Percentiles rank a stretch among this genome's conserved stretches.
These are phyloP conservation scores for Quercus lobata DNA, from an alignment of 331 rosid genomes.

Conservation along the genomic window DNA sequence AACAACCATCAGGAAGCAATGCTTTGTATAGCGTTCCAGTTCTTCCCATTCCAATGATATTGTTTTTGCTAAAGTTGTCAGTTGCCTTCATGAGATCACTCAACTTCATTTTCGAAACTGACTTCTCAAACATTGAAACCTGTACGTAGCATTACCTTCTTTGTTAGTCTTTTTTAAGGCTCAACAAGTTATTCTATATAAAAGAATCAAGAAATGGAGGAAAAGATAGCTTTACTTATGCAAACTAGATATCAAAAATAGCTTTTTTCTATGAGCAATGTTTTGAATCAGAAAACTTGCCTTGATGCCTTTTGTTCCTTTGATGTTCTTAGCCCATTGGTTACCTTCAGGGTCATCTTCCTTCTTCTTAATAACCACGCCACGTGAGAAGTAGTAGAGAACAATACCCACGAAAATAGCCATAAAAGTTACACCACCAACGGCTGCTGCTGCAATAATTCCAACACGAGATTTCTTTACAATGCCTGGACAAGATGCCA, in stretches of 20 bases:
- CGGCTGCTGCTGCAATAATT: constrained; percentile 80
- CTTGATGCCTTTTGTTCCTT: constrained; percentile 80
- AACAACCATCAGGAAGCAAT: constrained; percentile 64
- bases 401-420: constrained; percentile 46
- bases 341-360: constrained; percentile 95
- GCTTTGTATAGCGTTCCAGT: constrained; percentile 87
- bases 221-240: neutral
- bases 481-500: neutral
- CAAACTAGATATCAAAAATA: neutral
- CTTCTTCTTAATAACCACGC: constrained; percentile 52
- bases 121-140: constrained; percentile 90
- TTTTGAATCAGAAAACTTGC: constrained; percentile 35
- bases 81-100: constrained; percentile 97
- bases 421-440: constrained; percentile 62
- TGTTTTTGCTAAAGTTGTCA: constrained; percentile 63
- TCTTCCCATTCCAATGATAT: constrained; percentile 76
- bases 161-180: neutral
- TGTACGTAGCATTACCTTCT: constrained; percentile 25
- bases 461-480: constrained; percentile 43
- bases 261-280: neutral
- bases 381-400: constrained; percentile 65
- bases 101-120: constrained; percentile 83
- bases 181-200: neutral
- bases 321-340: constrained; percentile 86
- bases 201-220: neutral